Percentiles rank a stretch among this genome's conserved stretches.
phyloP scores from a whole-genome alignment of 169 alveolate genomes.

The Plasmodium billcollinsi region DNA sequence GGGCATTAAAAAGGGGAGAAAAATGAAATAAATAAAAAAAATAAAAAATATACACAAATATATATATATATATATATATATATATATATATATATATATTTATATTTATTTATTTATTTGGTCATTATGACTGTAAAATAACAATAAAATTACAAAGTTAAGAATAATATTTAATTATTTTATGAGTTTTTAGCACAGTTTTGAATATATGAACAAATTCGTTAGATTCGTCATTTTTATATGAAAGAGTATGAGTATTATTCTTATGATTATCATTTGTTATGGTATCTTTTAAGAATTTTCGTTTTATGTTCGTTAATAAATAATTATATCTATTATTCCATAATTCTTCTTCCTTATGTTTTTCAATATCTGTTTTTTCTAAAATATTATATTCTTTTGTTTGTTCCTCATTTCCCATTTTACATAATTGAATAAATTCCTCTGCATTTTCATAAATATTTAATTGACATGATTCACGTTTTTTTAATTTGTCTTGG shows the following conservation, averaged over 20 bases:
- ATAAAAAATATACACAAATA: too few species aligned
- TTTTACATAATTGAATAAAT: slow-evolving; percentile 1
- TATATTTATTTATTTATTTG: background rate
- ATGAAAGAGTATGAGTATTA: background rate
- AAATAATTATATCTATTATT: slow-evolving; percentile 16
- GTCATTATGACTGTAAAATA: background rate
- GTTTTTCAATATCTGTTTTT: slow-evolving; percentile 37
- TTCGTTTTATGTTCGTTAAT: slow-evolving; percentile 14
- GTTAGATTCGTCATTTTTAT: slow-evolving; percentile 20
- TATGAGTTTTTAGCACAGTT: slow-evolving; percentile 9
- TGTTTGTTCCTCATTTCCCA: slow-evolving; percentile 49
- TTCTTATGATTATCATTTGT: background rate
- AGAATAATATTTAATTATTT: slow-evolving; percentile 35
- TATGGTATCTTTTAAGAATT: slow-evolving; percentile 1
- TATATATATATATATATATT: too few species aligned
- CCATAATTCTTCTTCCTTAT: slow-evolving; percentile 47
- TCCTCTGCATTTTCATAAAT: slow-evolving; percentile 8
- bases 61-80: too few species aligned
- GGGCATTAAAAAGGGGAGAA: too few species aligned
- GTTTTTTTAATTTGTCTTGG: background rate
- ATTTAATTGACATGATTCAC: background rate
- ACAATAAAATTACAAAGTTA: background rate
- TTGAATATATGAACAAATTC: slow-evolving; percentile 59
- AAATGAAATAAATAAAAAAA: too few species aligned
- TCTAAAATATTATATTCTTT: slow-evolving; percentile 48